Evolutionary conservation across 2,329 filamentous ascomycete genomes (phyloP), one percentile per base, ranked within the genome.

Genomic region (Pseudogymnoascus sp.): DNA sequence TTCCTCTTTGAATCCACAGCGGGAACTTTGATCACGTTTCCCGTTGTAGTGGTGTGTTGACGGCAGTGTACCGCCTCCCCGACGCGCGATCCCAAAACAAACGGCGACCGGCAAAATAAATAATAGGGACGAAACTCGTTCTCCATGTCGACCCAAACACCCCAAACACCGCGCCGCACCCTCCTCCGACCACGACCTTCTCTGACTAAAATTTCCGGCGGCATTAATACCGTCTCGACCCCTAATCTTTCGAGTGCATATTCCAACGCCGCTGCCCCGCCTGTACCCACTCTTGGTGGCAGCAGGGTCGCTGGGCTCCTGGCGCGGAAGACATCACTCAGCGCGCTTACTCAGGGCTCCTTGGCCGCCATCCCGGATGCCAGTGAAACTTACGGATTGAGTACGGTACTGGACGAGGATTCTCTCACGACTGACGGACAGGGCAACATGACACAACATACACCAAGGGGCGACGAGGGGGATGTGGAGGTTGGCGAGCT

Each of bases 401-500:
- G 82, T 72, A 81, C 81, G 63, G 80, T 84, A 64, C 69, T 82
- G 70, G 75, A 77, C 69, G 76, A 79, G 69, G 68, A 70, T 49
- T 65, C 66, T 23, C 58, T 62, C 74, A 70, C 75, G 65, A 71
- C 71, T 71, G 68, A 65, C 71, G 33, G 36, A 38, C 33, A 25
- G 14, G 33, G 36, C 7, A 80, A 73, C 61, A 84, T 84, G 79
- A 76, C 79, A 60, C 83, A 81, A 33, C 72, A 78, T 60, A 85
- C 83, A 0, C 84, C 84, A 25, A 78, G 81, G 75, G 76, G 71
- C 61, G 80, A 82, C 60, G 72, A 79, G 65, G 75, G 72, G 23
- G 81, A 84, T 45, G 78, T 96, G 64, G 82, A 86, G 66, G 81
- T 94, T 41, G 93, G 93, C 67, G 93, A 97, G 72, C 75, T 81